Evolutionary conservation across 139 green algal genomes (phyloP), one percentile per base, ranked within the genome.

Genomic region (Volvox reticuliferus): DNA sequence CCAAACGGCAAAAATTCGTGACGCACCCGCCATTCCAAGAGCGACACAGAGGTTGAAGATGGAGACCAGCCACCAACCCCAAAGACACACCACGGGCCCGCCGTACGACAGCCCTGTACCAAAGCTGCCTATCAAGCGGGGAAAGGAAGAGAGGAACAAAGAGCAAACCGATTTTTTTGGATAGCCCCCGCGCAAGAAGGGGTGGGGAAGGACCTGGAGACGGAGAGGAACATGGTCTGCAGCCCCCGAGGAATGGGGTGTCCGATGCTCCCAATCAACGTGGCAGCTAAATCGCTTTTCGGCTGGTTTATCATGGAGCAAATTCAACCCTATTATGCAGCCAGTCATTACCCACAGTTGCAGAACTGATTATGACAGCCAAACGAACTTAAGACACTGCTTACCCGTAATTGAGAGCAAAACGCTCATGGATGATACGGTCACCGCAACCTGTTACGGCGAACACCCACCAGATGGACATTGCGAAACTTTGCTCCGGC

Each of bases 31-130:
- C 88, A 94, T 94, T 22, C 91, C 91, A 36, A 94, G 78, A 9
- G 82, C 91, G 5, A 94, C 83, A 62, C 91, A 94, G 55, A 94
- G 79, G n/a, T 16, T 85, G 0, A 86, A 5, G 0, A 68, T 1
- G 17, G 80, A 85, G 1, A 91, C 88, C 78, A 89, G 50, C 62
- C n/a, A 91, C 91, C 91, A 94, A 35, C 88, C 91, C 91, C 91
- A 94, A 12, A 94, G 28, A n/a, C 91, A 94, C 6, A 92, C 88
- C 0, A 78, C 91, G 35, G 91, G 91, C 3, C 91, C 91, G n/a
- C 91, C 91, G 12, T 89, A 92, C 1, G 67, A 76, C 28, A 94
- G 79, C 3, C 91, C 91, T 2, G 68, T 89, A 19, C 14, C 67
- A 50, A 94, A 94, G 12, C 83, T 91, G 6, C 88, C 91, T 93